Evolutionary conservation across 2,329 filamentous ascomycete species (phyloP), one percentile per base, ranked within the genome.

Genomic region (Tolypocladium paradoxum): DNA sequence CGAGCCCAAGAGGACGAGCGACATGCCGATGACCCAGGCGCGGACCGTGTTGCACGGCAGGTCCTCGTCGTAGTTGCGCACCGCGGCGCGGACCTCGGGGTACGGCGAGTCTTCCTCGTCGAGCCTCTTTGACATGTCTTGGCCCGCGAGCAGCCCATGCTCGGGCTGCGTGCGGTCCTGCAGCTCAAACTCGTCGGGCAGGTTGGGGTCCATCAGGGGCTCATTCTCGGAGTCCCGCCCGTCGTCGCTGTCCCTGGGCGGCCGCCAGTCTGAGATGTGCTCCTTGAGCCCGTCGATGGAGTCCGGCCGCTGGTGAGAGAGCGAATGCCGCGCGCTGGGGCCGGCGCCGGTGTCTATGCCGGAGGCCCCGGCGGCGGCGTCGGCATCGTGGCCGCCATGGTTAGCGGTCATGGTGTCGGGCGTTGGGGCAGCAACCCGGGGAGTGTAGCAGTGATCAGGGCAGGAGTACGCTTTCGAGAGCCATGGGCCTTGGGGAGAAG

Each of bases 21-120:
- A 57, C 50, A 85, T 59, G 4, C 83, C 83, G 55, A 86, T 84
- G 1, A 73, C 73, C 83, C 83, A 86, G 20, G 81, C 82, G 43
- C 83, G 75, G 33, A 85, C 70, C 0, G 84, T 87, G 63, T 83
- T 85, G 68, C 81, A 83, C 1, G 83, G 83, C 29, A 85, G 63
- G 48, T 83, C 77, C 59, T 85, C 78, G 63, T 86, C 83, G 59
- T 79, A 81, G 63, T 85, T 85, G 51, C 73, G 73, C 3, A 85
- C 82, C 8, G 83, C 82, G 35, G 83, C 81, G 48, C 80, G 74
- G 49, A 84, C 82, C 65, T 87, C 83, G 31, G 82, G 77, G 60
- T 86, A 87, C 0, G 83, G 83, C 2, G 83, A 86, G 63, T 83
- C 71, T 54, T 82, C 78, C 7, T 76, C 73, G 35, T 73, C 71